phyloP scores from a whole-genome alignment of 768 basidiomycete genomes.

The Termitomyces sp. region DNA sequence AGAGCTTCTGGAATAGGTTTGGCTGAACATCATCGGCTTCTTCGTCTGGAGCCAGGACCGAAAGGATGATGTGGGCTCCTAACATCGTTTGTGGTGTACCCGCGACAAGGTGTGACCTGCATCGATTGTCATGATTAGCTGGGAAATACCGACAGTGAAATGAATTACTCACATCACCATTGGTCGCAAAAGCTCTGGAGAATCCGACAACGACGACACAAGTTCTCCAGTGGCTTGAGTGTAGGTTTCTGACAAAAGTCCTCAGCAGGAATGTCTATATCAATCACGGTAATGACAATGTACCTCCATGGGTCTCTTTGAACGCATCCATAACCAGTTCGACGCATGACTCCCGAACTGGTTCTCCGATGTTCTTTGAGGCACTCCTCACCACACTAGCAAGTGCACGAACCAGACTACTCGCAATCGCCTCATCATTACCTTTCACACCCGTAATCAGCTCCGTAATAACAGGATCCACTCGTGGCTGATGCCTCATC shows the following conservation, averaged over 20 bases:
- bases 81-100: conserved; percentile 68
- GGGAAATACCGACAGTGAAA: not conserved
- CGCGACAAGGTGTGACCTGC: conserved; percentile 56
- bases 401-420: conserved; percentile 73
- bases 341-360: conserved; percentile 64
- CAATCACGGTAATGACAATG: conserved; percentile 3
- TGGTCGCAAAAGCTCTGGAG: conserved; percentile 58
- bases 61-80: conserved; percentile 57
- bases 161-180: conserved; percentile 57
- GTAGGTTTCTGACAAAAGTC: conserved; percentile 56
- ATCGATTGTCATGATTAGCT: conserved; percentile 1
- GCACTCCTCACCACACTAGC: conserved; percentile 72
- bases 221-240: conserved; percentile 59
- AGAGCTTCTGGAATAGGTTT: conserved; percentile 64
- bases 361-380: conserved; percentile 71
- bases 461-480: conserved; percentile 94
- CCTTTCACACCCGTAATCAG: conserved; percentile 57
- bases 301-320: conserved; percentile 66
- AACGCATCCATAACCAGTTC: conserved; percentile 82
- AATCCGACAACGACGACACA: conserved; percentile 58
- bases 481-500: conserved; percentile 87
- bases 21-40: conserved; percentile 33
- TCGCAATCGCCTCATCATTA: conserved; percentile 67
- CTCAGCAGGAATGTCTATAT: conserved; percentile 1
- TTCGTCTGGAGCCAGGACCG: conserved; percentile 47